Evolutionary conservation across 2,329 filamentous ascomycete genomes (phyloP), one percentile per base, ranked within the genome.

Genomic region (Monilinia aucupariae): DNA sequence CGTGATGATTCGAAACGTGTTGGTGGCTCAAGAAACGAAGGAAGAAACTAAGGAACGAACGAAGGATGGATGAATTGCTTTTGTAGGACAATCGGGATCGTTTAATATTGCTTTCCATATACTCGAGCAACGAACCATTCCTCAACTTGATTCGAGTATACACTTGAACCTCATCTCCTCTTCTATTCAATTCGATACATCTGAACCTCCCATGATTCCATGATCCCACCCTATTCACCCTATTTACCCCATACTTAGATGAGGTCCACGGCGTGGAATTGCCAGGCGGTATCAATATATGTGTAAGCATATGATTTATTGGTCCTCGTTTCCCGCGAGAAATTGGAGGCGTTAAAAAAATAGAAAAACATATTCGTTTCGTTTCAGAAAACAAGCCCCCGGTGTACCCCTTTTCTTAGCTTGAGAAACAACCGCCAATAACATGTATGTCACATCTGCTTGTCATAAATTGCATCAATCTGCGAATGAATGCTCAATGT

Each of bases 391-490:
- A 13, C 27, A 30, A 30, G 3, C 27, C 27, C 27, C 27, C 27
- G 27, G 27, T 30, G 27, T 6, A 20, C 58, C 58, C 56, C 59
- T 43, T 20, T 61, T 10, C 47, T 60, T 32, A 25, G 22, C 25
- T 15, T 32, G 47, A 30, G 58, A 32, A 60, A 41, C 47, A 60
- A 60, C 15, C 34, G 41, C 50, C 62, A 65, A 63, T 61, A 61
- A 55, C 2, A 12, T 20, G 15, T 55, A 32, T 43, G 43, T 43
- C 37, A 27, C 53, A 39, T 6, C 25, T 22, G 20, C 53, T 32
- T 27, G 13, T 45, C 13, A 39, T 15, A 45, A 45, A 45, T 45
- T 45, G 39, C 27, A 32, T 32, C 39, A 45, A 45, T 37, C 51
- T 53, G 51, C 51, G 13, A 39, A 25, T 37, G 4, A 43, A 43